phyloP scores from a whole-genome alignment of 495 filamentous ascomycete genomes.

The Penicillium steckii region DNA sequence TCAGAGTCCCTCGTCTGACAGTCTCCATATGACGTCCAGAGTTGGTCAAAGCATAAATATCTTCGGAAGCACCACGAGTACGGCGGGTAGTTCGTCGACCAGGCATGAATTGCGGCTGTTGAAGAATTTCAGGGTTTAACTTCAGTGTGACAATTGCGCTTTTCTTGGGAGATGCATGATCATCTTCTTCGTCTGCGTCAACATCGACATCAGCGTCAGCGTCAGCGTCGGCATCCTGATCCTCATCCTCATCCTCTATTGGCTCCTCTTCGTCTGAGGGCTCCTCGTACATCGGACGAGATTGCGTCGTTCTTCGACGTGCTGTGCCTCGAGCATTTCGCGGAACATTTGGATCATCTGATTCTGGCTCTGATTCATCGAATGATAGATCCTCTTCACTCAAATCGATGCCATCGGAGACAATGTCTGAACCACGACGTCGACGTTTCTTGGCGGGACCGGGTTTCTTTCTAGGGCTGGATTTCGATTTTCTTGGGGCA shows the following conservation, averaged over 20 bases:
- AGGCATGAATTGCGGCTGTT: constrained; percentile 19
- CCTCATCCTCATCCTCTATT: constrained; percentile 23
- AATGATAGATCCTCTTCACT: constrained; percentile 62
- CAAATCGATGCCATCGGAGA: constrained; percentile 68
- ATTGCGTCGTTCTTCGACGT: constrained; percentile 59
- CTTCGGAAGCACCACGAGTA: constrained; percentile 56
- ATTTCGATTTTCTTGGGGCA: constrained; percentile 34
- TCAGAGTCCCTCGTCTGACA: constrained; percentile 59
- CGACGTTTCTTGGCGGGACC: constrained; percentile 49
- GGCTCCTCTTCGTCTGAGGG: constrained; percentile 15
- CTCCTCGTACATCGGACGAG: constrained; percentile 43
- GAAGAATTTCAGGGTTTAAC: constrained; percentile 30
- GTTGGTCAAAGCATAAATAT: constrained; percentile 65
- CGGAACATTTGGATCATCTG: constrained; percentile 62
- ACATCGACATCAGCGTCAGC: constrained; percentile 35
- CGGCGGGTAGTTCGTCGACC: constrained; percentile 58
- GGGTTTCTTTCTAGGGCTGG: constrained; percentile 36
- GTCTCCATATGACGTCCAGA: constrained; percentile 72
- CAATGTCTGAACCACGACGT: constrained; percentile 58
- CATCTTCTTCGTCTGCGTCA: no score
- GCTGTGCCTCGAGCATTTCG: constrained; percentile 68
- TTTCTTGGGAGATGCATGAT: constrained; percentile 31
- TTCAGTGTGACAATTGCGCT: constrained; percentile 46
- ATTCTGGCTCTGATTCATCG: constrained; percentile 56
- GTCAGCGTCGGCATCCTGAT: constrained; percentile 33